Evolutionary conservation across 179 eudicot species (phyloP).

Genomic region (Silene noctiflora): DNA sequence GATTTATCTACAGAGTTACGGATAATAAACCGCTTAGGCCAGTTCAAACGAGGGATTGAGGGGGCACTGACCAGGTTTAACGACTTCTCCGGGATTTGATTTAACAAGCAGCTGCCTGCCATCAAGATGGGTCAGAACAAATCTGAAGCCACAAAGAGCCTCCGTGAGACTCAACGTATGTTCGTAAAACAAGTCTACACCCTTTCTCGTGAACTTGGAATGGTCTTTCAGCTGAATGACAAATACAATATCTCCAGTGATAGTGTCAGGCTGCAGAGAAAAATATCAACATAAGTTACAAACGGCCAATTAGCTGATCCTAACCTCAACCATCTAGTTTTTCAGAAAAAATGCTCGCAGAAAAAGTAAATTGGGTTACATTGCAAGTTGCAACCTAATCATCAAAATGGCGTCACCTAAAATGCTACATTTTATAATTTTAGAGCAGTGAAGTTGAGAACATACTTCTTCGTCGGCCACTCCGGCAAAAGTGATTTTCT

Average conservation of each 20-base stretch:
- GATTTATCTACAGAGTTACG: neutral
- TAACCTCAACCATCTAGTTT: too few species aligned
- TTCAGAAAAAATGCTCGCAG: too few species aligned
- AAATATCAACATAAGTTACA: neutral
- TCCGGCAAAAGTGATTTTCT: constrained; percentile 50
- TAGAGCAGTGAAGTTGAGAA: neutral
- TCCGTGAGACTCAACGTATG: constrained; percentile 51
- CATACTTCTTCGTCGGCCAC: constrained; percentile 57
- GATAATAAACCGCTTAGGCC: too few species aligned
- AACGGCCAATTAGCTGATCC: too few species aligned
- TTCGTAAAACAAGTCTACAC: constrained; percentile 53
- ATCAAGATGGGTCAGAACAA: constrained; percentile 48
- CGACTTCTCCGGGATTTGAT: constrained; percentile 50
- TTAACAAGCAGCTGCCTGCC: constrained; percentile 53
- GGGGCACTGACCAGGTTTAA: constrained; percentile 46
- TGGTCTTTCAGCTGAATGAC: constrained; percentile 59
- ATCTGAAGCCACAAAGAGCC: constrained; percentile 52
- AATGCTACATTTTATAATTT: too few species aligned
- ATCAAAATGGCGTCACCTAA: too few species aligned
- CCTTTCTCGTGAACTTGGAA: constrained; percentile 56
- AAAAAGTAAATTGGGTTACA: neutral
- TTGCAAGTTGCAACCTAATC: neutral
- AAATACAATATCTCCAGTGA: constrained; percentile 50
- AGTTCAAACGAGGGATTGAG: too few species aligned
- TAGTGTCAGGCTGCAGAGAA: constrained; percentile 46